A percentile compares a stretch with the other conserved stretches of the same genome.
Conservation (phyloP, 2,329 filamentous ascomycete genomes). For the Trichophaea hybrida region DNA sequence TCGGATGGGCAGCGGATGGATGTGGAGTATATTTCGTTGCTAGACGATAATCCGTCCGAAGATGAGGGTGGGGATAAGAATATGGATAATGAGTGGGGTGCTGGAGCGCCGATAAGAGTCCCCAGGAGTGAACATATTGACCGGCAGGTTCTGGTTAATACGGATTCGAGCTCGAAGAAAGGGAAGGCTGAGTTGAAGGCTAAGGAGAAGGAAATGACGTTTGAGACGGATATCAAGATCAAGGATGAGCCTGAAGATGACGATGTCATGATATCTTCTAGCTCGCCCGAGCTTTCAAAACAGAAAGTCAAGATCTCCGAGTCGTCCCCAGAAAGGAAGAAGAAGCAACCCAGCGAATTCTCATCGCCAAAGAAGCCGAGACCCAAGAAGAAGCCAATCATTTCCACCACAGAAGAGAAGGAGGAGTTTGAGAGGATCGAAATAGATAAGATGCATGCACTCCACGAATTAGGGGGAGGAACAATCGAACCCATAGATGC, state of each 20-base stretch:
- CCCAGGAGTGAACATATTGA: slow-evolving; percentile 22
- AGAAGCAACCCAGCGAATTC: slow-evolving; percentile 1
- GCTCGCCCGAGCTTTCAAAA: slow-evolving; percentile 7
- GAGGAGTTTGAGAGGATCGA: slow-evolving; percentile 25
- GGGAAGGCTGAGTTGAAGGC: slow-evolving; percentile 18
- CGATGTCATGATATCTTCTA: not conserved
- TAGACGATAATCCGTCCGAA: slow-evolving; percentile 17
- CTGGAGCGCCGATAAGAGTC: slow-evolving; percentile 16
- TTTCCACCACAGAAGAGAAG: slow-evolving; percentile 21
- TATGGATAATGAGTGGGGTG: slow-evolving; percentile 11
- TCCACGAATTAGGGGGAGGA: slow-evolving; percentile 17
- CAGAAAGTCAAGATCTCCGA: slow-evolving; percentile 11
- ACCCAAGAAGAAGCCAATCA: slow-evolving; percentile 9
- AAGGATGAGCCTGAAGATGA: slow-evolving; percentile 21
- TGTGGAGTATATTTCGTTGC: slow-evolving; percentile 25
- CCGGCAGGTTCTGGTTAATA: slow-evolving; percentile 18
- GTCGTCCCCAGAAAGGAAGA: slow-evolving; percentile 16
- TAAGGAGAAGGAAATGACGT: slow-evolving; percentile 19
- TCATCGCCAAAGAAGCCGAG: slow-evolving; percentile 1
- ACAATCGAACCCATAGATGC: slow-evolving; percentile 6
- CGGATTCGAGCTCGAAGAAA: slow-evolving; percentile 17
- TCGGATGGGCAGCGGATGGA: slow-evolving; percentile 25
- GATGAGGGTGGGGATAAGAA: slow-evolving; percentile 13
- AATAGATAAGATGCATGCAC: slow-evolving; percentile 15
- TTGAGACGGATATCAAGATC: slow-evolving; percentile 23